Base-by-base conservation (phyloP, 2,329 filamentous ascomycete genomes). In the Colletotrichum australisinense region DNA sequence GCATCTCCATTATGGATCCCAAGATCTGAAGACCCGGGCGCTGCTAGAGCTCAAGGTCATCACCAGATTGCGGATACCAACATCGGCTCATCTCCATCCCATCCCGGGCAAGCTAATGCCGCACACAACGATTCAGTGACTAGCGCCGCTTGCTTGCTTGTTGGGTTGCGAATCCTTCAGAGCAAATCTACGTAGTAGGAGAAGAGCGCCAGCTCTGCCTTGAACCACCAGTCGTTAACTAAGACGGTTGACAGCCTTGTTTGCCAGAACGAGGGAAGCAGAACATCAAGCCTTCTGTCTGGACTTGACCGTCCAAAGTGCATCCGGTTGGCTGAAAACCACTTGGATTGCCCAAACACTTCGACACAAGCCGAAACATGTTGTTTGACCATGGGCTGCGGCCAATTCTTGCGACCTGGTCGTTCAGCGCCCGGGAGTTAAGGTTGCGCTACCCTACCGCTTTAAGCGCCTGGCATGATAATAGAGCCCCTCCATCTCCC, bases 351-450 rank as follows among this genome's bases (percentile, higher is more conserved):
- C 46, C 67, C 46, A 60, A 56, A 62, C 22, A 65, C n/a, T 19
- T 35, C 22, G 32, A 28, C 22, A 16, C 7, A 24, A 28, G 59
- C 60, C 55, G 62, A 73, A 70, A 65, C 70, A 62, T 62, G 35
- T 70, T 35, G 67, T 62, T 70, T 65, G 70, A 70, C 60, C 22
- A 57, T 56, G 32, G 60, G 26, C 70, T 62, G 67, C 67, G 67
- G 28, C 67, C 70, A 65, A 28, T 62, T 62, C 19, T 22, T 56
- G 46, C 60, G 70, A 62, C 60, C 67, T 22, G n/a, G 55, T 62
- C 55, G 46, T 22, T 28, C 70, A 53, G 67, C 70, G 60, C 46
- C 55, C 32, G 35, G 26, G 57, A 16, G 12, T 65, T 32, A 24
- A 52, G 56, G 70, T 49, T 69, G 46, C 55, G 32, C 42, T 70